Evolutionary conservation across 2,329 filamentous ascomycete species (phyloP).

Genomic region (Fusarium oxysporum): DNA sequence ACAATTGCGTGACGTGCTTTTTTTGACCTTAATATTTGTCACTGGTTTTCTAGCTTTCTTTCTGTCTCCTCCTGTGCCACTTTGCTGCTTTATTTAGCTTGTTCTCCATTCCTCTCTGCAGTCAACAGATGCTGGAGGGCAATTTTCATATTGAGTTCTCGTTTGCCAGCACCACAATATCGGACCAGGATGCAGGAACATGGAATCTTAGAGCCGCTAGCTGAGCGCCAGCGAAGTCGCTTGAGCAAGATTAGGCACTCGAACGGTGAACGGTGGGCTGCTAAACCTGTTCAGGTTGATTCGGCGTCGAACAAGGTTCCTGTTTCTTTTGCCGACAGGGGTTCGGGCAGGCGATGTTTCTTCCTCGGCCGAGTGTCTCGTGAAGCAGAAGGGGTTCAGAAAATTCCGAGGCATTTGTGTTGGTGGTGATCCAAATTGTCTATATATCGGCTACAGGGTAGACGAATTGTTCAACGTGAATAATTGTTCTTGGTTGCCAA

Average conservation of each 20-base stretch:
- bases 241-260: conserved; percentile 14
- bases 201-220: conserved; percentile 14
- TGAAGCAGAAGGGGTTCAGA: not conserved
- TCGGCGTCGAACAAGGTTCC: conserved; percentile 1
- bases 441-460: not conserved
- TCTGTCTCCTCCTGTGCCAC: not conserved
- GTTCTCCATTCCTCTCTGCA: not conserved
- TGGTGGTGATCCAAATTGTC: not conserved
- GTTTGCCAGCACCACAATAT: conserved; percentile 8
- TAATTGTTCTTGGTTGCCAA: not conserved
- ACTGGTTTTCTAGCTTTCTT: not conserved
- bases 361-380: conserved; percentile 20
- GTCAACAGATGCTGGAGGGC: not conserved
- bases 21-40: not conserved
- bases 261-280: conserved; percentile 6
- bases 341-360: not conserved
- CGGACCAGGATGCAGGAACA: conserved; percentile 38
- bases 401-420: not conserved
- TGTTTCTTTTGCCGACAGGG: conserved; percentile 2
- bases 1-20: conserved; percentile 3
- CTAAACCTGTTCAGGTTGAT: conserved; percentile 15
- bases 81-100: not conserved
- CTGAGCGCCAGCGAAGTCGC: not conserved
- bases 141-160: conserved; percentile 8
- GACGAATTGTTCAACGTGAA: not conserved